phyloP scores from a whole-genome alignment of 352 stramenopile genomes.

The Globisporangium iwayamae region DNA sequence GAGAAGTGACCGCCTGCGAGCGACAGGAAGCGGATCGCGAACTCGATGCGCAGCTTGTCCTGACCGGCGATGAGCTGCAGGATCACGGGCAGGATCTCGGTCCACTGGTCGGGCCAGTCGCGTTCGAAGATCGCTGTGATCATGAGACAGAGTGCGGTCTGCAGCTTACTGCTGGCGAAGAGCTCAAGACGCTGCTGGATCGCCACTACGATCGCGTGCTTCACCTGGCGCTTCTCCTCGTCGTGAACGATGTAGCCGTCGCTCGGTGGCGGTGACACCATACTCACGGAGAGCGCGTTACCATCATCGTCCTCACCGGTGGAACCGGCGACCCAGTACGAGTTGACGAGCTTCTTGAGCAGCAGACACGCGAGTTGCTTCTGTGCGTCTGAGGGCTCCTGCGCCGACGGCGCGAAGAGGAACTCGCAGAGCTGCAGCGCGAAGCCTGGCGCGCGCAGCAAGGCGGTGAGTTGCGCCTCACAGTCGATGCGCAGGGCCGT shows the following conservation, averaged over 20 bases:
- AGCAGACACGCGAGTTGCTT: slow-evolving; percentile 70
- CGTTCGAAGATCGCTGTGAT: slow-evolving; percentile 80
- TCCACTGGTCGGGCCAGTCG: slow-evolving; percentile 83
- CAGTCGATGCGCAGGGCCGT: slow-evolving; percentile 48
- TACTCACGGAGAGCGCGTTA: background rate
- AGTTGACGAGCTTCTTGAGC: slow-evolving; percentile 72
- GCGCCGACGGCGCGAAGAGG: slow-evolving; percentile 39
- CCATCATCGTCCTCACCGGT: slow-evolving; percentile 23
- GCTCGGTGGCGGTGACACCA: background rate
- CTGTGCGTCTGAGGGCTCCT: slow-evolving; percentile 31
- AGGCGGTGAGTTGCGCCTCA: slow-evolving; percentile 60
- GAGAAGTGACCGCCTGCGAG: slow-evolving; percentile 71
- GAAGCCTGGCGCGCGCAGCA: slow-evolving; percentile 61
- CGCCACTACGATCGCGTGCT: slow-evolving; percentile 47
- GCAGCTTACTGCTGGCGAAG: slow-evolving; percentile 66
- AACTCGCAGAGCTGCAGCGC: slow-evolving; percentile 68
- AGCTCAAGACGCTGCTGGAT: slow-evolving; percentile 56
- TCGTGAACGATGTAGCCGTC: slow-evolving; percentile 49
- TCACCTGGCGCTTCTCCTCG: slow-evolving; percentile 66
- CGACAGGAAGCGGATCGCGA: slow-evolving; percentile 73
- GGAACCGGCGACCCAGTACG: slow-evolving; percentile 43
- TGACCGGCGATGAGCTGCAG: slow-evolving; percentile 53
- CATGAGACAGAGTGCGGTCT: slow-evolving; percentile 75
- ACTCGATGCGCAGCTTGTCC: slow-evolving; percentile 57
- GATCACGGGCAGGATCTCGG: slow-evolving; percentile 62